phyloP scores from a whole-genome alignment of 1,139 yeast genomes.

The Pichia sp. region DNA sequence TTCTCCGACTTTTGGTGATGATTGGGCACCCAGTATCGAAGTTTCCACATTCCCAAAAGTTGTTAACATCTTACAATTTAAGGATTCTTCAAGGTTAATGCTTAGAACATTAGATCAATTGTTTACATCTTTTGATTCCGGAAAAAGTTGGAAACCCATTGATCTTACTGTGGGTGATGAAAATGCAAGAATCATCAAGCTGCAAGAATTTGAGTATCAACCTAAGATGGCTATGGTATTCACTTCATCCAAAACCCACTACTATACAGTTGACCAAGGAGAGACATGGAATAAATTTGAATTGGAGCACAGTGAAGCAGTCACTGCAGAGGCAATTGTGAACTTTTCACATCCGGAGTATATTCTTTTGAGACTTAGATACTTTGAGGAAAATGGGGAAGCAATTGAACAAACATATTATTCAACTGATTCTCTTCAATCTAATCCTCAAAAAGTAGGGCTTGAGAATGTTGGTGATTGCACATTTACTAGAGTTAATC shows the following conservation, averaged over 20 bases:
- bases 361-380: constrained; percentile 18
- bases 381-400: constrained; percentile 12
- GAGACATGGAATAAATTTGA: constrained; percentile 46
- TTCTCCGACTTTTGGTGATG: constrained; percentile 7
- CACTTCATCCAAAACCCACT: constrained; percentile 36
- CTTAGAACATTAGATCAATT: constrained; percentile 32
- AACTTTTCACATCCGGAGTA: constrained; percentile 23
- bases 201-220: constrained; percentile 38
- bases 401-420: constrained; percentile 27
- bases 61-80: constrained; percentile 37
- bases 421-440: constrained; percentile 48
- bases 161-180: constrained; percentile 26
- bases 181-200: constrained; percentile 24
- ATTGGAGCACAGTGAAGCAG: constrained; percentile 4
- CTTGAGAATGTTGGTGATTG: constrained; percentile 36
- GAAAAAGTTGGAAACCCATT: constrained; percentile 43
- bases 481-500: constrained; percentile 42
- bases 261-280: constrained; percentile 51
- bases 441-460: constrained; percentile 34
- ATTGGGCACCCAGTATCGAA: constrained; percentile 4
- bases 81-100: constrained; percentile 47
- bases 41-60: constrained; percentile 2
- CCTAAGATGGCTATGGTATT: constrained; percentile 49
- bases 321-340: constrained; percentile 14
- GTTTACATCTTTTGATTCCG: constrained; percentile 49